Base-by-base conservation (phyloP, 345 rosid genomes). In the Dipteronia sinensis region DNA sequence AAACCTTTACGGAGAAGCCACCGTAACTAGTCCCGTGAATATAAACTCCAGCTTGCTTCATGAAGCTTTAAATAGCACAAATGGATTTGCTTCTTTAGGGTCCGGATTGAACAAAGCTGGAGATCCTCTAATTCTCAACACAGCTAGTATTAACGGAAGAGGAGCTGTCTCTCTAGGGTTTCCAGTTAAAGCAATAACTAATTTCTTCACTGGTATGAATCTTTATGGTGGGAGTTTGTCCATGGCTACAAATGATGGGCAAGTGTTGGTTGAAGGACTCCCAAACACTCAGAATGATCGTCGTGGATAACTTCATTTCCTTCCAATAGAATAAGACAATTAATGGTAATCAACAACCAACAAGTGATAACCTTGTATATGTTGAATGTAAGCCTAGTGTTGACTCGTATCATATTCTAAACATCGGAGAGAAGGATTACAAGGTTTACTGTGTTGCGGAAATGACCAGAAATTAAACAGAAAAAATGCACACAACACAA, bases 91-190 rank as follows among this genome's bases (percentile, higher is more conserved):
- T 22, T 83, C 88, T 5, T 10, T 83, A 2, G 86, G 73, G 69
- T 62, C 67, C 1, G 82, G 82, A 20, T 84, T 85, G 89, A 86
- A 40, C 31, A 17, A 22, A 15, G 77, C 31, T 31, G 69, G 69
- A 1, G 85, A 85, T 23, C 73, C 56, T 65, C 22, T 86, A 16
- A 51, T 88, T 64, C 75, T 83, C 12, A 86, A 77, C 68, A 55
- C 86, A 17, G 82, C 75, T 20, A 29, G 76, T 34, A 10, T 87
- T 3, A 2, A 44, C 40, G 80, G 85, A 62, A 62, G 3, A 40
- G 88, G 81, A 19, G 81, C 80, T 15, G 7, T 88, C 20, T 86
- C 88, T 5, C 15, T 86, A 16, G 89, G 87, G 69, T 82, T 84
- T 83, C 67, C 87, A 1, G 80, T 81, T 11, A 65, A 86, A 34